Conservation (phyloP, 805 yeast species). For the Yarrowia deformans region DNA sequence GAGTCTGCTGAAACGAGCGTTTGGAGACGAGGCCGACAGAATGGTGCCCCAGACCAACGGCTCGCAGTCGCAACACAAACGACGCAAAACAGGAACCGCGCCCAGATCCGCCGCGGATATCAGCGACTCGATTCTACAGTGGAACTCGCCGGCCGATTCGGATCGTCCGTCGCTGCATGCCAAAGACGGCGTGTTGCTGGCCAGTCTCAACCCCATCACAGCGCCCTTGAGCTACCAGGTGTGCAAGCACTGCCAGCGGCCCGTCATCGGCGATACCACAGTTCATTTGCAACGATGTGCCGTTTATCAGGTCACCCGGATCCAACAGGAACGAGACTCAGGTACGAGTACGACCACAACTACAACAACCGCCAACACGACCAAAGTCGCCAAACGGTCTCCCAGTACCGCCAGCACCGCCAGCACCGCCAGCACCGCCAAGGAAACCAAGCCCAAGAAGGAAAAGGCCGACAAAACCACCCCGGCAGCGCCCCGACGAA, state of each 20-base stretch:
- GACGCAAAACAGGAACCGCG: neutral
- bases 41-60: neutral
- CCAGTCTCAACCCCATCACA: conserved; percentile 43
- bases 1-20: conserved; percentile 15
- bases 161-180: conserved; percentile 40
- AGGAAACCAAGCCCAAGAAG: conserved; percentile 19
- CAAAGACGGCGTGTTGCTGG: conserved; percentile 14
- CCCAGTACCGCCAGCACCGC: neutral
- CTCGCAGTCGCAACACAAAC: neutral
- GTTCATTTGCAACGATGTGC: conserved; percentile 23
- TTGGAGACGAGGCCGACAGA: conserved; percentile 12
- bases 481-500: conserved; percentile 6
- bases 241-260: conserved; percentile 49
- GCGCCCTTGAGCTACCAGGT: conserved; percentile 46
- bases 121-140: conserved; percentile 22
- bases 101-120: conserved; percentile 11
- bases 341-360: neutral
- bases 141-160: conserved; percentile 16
- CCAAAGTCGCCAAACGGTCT: neutral
- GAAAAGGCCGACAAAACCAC: conserved; percentile 36
- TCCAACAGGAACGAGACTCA: neutral
- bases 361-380: neutral
- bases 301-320: conserved; percentile 10
- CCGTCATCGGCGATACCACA: conserved; percentile 42
- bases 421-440: neutral